These are phyloP conservation scores for Lachancea thermotolerans DNA, from an alignment of 805 yeast species.

Conservation along the genomic window DNA sequence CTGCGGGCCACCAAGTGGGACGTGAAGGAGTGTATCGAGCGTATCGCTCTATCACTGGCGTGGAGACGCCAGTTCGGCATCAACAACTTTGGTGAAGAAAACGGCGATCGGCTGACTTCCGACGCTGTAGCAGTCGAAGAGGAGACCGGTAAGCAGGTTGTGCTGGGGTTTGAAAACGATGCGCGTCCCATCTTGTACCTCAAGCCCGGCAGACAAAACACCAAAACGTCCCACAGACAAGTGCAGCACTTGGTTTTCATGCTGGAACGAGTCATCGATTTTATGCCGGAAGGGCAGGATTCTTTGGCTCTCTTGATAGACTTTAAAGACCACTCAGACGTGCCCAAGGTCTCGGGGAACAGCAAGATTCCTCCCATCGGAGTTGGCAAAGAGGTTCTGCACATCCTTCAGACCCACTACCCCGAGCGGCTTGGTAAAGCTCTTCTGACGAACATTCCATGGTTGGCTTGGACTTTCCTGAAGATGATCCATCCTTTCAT, in stretches of 20 bases:
- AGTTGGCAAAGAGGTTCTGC: constrained; percentile 85
- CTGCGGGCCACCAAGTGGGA: constrained; percentile 93
- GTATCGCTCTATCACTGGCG: constrained; percentile 70
- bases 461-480: constrained; percentile 87
- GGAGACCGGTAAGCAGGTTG: constrained; percentile 87
- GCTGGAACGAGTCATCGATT: constrained; percentile 88
- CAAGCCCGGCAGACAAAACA: constrained; percentile 93
- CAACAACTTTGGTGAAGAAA: constrained; percentile 38
- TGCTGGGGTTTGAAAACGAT: constrained; percentile 85
- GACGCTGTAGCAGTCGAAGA: constrained; percentile 58
- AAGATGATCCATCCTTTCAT: constrained; percentile 92
- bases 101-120: constrained; percentile 44
- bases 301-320: constrained; percentile 86
- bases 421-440: constrained; percentile 97
- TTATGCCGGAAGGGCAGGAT: constrained; percentile 96
- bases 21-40: constrained; percentile 56
- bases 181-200: constrained; percentile 88
- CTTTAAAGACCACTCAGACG: constrained; percentile 65
- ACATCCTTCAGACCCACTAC: constrained; percentile 91
- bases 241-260: constrained; percentile 93
- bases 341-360: constrained; percentile 46
- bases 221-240: constrained; percentile 81
- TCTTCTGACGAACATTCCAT: constrained; percentile 84
- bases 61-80: constrained; percentile 96
- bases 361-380: constrained; percentile 83